Percentiles rank a stretch among this genome's conserved stretches.
phyloP scores from a whole-genome alignment of 306 rosid genomes.

The Quercus agrifolia region DNA sequence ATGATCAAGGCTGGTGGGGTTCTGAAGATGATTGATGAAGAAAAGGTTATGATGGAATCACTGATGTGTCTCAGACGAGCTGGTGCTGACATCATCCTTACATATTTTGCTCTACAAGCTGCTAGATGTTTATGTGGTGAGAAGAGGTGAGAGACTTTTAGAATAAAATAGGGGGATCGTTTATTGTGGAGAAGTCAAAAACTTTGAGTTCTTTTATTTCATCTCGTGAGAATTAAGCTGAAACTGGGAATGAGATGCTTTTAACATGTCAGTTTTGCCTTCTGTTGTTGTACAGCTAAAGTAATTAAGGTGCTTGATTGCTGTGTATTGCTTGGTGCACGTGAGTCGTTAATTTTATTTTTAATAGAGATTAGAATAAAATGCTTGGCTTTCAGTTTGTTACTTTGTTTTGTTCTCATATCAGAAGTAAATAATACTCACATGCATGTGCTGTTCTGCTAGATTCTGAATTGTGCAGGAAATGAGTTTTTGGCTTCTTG shows the following conservation, averaged over 20 bases:
- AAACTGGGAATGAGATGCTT: not conserved
- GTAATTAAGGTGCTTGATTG: not conserved
- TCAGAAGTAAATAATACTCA: not conserved
- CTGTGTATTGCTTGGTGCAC: not conserved
- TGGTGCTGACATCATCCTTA: conserved; percentile 87
- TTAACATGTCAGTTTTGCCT: not conserved
- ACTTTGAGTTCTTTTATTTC: not conserved
- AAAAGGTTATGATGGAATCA: conserved; percentile 93
- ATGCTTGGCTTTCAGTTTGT: not conserved
- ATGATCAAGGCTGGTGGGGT: conserved; percentile 92
- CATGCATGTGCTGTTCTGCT: not conserved
- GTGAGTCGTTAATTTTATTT: not conserved
- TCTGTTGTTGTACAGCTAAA: not conserved
- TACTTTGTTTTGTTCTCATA: not conserved
- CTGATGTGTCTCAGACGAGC: conserved; percentile 88
- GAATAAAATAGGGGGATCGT: not conserved
- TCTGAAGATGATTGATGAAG: conserved; percentile 88
- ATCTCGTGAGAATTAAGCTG: not conserved
- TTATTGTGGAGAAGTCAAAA: not conserved
- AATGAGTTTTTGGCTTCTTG: too few relatives aligned
- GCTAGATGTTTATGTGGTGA: conserved; percentile 81
- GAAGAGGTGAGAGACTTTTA: conserved; percentile 50
- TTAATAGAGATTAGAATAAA: not conserved
- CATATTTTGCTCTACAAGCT: conserved; percentile 92
- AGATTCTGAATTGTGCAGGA: not conserved